phyloP scores from a whole-genome alignment of 139 green algal genomes.

The Coelastrella sp. region DNA sequence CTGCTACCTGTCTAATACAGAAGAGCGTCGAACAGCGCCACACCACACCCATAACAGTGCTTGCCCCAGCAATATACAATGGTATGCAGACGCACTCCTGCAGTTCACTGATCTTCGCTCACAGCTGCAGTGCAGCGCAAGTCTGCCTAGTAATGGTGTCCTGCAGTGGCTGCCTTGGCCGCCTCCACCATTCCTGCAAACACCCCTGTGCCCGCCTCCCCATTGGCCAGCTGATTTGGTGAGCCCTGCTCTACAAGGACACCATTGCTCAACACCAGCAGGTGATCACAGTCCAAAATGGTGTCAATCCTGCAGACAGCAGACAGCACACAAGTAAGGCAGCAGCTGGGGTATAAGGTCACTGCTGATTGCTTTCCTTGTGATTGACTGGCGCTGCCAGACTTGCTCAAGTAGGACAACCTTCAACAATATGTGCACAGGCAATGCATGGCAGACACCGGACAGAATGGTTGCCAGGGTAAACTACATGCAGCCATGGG shows the following conservation, averaged over 20 bases:
- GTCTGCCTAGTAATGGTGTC: conserved; percentile 1
- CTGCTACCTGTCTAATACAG: too few species aligned
- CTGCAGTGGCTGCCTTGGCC: conserved; percentile 27
- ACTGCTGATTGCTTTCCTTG: too few species aligned
- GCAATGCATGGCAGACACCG: too few species aligned
- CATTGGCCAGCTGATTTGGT: conserved; percentile 58
- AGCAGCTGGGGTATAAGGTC: neutral
- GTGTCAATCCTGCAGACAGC: conserved; percentile 75
- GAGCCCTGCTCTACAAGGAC: conserved; percentile 76
- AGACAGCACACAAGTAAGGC: neutral
- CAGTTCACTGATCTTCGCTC: too few species aligned
- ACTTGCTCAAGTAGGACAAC: too few species aligned
- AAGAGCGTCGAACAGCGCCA: too few species aligned
- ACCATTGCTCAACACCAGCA: conserved; percentile 83
- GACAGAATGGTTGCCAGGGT: too few species aligned
- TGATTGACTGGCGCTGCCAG: too few species aligned
- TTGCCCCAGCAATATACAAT: too few species aligned
- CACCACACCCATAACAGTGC: too few species aligned
- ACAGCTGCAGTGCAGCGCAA: neutral
- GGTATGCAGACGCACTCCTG: too few species aligned
- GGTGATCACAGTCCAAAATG: conserved; percentile 87
- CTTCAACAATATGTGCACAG: too few species aligned
- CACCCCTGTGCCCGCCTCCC: neutral
- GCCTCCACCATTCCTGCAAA: conserved; percentile 53
- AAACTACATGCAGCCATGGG: neutral